Evolutionary conservation across 1,284 basidiomycete genomes (phyloP), one percentile per base, ranked within the genome.

Genomic region (Ganoderma resinaceum): DNA sequence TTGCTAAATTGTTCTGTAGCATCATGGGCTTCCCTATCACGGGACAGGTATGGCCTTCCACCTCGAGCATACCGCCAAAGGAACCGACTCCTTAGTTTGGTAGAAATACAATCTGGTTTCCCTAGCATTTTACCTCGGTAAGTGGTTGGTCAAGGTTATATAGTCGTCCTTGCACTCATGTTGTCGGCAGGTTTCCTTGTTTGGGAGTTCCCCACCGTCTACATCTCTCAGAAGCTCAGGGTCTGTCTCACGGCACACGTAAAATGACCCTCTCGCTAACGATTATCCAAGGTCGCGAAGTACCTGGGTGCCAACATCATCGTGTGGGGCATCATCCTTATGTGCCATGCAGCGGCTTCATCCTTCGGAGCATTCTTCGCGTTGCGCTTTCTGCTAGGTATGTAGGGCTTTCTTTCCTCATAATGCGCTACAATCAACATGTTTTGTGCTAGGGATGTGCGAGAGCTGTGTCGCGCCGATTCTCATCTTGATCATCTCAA

Each of bases 201-300:
- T 46, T 91, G 85, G 82, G 89, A 91, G 76, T 90, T 91, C 70
- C 89, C 90, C 3, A 91, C 89, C 0, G 85, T 88, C 12, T 90
- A 88, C 70, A 85, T 91, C 59, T 85, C 90, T 0, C 90, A 91
- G 77, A 88, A 72, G 60, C 53, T 71, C 0, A 66, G 68, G 63
- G 68, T 71, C 18, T 2, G 65, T 35, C 2, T 18, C n/a, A 12
- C 2, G 20, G 20, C 9, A 3, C 58, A 9, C 3, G 33, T 40
- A 6, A 3, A 33, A 16, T 3, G 11, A 26, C 2, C 12, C 7
- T 14, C 29, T 31, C n/a, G 26, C 26, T 52, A n/a, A 33, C 33
- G 18, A 1, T 5, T 16, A 1, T 78, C 85, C 33, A 78, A 87
- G 35, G 77, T 87, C 37, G 89, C 86, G 23, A 91, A 91, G 76